Percentiles rank a stretch among this genome's conserved stretches.
phyloP scores from a whole-genome alignment of 192 early-diverging fungal species.

The Gaertneriomyces semiglobifer region DNA sequence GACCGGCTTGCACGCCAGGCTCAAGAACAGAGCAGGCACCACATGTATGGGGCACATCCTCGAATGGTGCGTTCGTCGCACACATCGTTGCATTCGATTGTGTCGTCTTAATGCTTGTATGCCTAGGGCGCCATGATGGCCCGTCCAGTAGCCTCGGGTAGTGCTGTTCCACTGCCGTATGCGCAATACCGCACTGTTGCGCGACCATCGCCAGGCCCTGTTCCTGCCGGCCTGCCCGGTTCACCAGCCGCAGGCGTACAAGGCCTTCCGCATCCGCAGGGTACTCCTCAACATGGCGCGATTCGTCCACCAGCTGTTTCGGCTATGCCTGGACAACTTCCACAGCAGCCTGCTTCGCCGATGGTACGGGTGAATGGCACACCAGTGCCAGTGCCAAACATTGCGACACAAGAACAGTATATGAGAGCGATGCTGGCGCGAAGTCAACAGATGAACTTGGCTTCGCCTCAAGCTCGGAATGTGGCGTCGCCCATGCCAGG shows the following conservation, averaged over 20 bases:
- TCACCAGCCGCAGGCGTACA: constrained; percentile 7
- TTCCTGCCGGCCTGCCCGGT: background rate
- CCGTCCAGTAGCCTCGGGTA: constrained; percentile 6
- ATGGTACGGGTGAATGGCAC: constrained; percentile 20
- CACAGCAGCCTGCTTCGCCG: constrained; percentile 21
- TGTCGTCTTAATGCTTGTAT: background rate
- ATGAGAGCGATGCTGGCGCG: constrained; percentile 22
- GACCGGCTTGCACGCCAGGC: constrained; percentile 25
- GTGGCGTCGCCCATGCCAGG: background rate
- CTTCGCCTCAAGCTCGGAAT: constrained; percentile 2
- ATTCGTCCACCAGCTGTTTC: constrained; percentile 20
- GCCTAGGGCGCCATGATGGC: constrained; percentile 12
- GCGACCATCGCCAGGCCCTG: constrained; percentile 5
- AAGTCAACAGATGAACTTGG: constrained; percentile 13
- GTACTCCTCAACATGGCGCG: constrained; percentile 1
- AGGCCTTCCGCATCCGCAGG: background rate
- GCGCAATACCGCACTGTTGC: constrained; percentile 15
- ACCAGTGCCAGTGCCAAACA: background rate
- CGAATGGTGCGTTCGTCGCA: constrained; percentile 12
- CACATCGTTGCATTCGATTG: background rate
- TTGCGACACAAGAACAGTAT: constrained; percentile 20
- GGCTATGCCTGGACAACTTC: constrained; percentile 15
- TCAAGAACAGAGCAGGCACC: constrained; percentile 26
- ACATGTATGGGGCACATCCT: constrained; percentile 18
- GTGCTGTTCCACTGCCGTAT: constrained; percentile 6